Base-by-base conservation (phyloP, 2,329 filamentous ascomycete species). In the Calcarisporium arbuscula region DNA sequence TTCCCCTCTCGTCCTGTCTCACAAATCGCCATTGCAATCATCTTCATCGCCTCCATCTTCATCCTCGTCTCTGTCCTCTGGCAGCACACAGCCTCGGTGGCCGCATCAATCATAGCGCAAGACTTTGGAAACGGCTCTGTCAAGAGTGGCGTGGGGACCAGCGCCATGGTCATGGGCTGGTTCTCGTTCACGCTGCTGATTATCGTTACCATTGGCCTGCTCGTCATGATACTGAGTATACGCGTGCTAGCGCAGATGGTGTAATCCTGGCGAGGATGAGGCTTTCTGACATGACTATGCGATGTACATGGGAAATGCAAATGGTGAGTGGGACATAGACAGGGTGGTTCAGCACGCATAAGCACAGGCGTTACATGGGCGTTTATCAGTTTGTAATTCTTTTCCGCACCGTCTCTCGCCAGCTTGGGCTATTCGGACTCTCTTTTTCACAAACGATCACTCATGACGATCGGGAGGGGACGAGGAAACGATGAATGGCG, bases 161-260 rank as follows among this genome's bases (percentile, higher is more conserved):
- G 82, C 25, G 90, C 92, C 37, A 96, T 98, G 86, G 85, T 95
- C 14, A 72, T 98, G 53, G 92, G 92, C 39, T 98, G 92, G 92
- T 96, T 98, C 62, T 85, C 86, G 27, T 96, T 98, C 54, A 83
- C 85, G 16, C 62, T 96, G 34, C 72, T 98, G 45, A 94, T 98
- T 50, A 82, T 96, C 42, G 90, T 96, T 34, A 96, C 90, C 31
- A 92, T 96, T 53, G 92, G 90, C 36, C 62, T 96, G 60, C 68
- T 98, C 43, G 84, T 95, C 53, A 96, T 96, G 88, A 95, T 95
- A 52, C 67, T 96, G 58, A 95, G 88, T 64, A 92, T 95, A 56
- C 76, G 81, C 48, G 72, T 95, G 37, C 65, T 95, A 45, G 73
- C 78, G 48, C 73, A 83, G 50, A 62, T 77, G 54, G 65, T 60